Conservation (phyloP, 2,329 filamentous ascomycete genomes). For the Arthroderma uncinatum region DNA sequence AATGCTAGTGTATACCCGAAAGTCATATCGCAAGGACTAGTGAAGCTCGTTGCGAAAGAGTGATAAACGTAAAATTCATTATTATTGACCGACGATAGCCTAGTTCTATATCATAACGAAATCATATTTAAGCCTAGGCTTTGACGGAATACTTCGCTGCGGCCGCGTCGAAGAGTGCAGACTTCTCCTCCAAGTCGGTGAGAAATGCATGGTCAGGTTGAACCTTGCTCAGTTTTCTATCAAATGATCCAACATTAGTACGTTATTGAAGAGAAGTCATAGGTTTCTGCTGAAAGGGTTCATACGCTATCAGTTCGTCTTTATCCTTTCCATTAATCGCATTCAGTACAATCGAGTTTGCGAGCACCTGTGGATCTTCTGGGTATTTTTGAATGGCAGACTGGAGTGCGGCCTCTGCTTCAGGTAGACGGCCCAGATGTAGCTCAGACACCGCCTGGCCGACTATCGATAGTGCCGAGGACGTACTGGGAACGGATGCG, state of each 20-base stretch:
- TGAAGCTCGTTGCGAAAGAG: too few species aligned
- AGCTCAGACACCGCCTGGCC: conserved; percentile 85
- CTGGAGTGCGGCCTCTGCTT: conserved; percentile 76
- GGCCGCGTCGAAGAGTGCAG: conserved; percentile 72
- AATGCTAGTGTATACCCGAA: too few species aligned
- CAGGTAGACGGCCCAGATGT: conserved; percentile 76
- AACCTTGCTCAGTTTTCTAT: conserved; percentile 36
- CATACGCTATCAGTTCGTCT: conserved; percentile 52
- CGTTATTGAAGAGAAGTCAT: neutral
- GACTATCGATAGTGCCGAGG: conserved; percentile 63
- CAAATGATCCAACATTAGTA: conserved; percentile 16
- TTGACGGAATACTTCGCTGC: conserved; percentile 79
- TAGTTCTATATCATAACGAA: neutral
- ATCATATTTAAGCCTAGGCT: conserved; percentile 39
- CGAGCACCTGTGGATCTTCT: conserved; percentile 61
- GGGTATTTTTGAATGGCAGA: conserved; percentile 67
- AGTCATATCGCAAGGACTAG: too few species aligned
- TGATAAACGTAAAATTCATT: conserved; percentile 2
- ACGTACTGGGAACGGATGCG: conserved; percentile 71
- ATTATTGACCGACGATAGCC: neutral
- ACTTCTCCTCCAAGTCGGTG: conserved; percentile 70
- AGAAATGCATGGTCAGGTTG: conserved; percentile 61
- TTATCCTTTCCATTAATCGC: conserved; percentile 63
- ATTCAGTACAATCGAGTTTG: conserved; percentile 71
- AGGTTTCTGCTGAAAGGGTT: conserved; percentile 13